Evolutionary conservation across 2,329 filamentous ascomycete genomes (phyloP).

Genomic region (Cladophialophora psammophila): DNA sequence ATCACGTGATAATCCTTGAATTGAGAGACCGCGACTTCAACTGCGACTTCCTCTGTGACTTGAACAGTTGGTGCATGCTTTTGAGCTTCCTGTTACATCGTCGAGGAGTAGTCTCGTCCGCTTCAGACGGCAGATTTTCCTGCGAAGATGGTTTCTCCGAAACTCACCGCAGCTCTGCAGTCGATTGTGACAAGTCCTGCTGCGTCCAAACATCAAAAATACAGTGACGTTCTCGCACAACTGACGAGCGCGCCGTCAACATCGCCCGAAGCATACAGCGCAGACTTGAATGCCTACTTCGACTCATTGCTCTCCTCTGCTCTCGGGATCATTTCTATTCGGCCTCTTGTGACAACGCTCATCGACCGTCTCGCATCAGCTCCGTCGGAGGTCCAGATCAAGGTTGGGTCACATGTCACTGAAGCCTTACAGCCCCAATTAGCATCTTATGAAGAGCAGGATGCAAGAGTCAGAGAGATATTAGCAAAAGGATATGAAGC

Average conservation of each 20-base stretch:
- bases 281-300: slow-evolving; percentile 59
- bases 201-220: slow-evolving; percentile 61
- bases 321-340: slow-evolving; percentile 77
- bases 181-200: slow-evolving; percentile 51
- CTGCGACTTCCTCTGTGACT: background rate
- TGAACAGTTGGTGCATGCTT: background rate
- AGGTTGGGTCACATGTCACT: slow-evolving; percentile 77
- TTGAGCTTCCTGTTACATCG: background rate
- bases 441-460: slow-evolving; percentile 84
- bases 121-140: background rate
- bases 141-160: slow-evolving; percentile 54
- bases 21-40: background rate
- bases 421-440: slow-evolving; percentile 70
- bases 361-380: slow-evolving; percentile 68
- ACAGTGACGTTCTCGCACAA: slow-evolving; percentile 64
- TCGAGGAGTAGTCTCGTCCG: background rate
- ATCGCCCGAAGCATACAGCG: slow-evolving; percentile 43
- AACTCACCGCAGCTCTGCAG: slow-evolving; percentile 59
- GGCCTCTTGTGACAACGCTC: slow-evolving; percentile 73
- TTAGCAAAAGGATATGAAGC: slow-evolving; percentile 83
- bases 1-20: background rate
- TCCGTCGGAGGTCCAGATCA: slow-evolving; percentile 69
- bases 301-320: slow-evolving; percentile 73
- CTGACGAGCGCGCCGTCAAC: slow-evolving; percentile 58
- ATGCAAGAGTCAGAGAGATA: slow-evolving; percentile 77